Conservation (phyloP, 163 green algal genomes). For the Prototheca cutis region DNA sequence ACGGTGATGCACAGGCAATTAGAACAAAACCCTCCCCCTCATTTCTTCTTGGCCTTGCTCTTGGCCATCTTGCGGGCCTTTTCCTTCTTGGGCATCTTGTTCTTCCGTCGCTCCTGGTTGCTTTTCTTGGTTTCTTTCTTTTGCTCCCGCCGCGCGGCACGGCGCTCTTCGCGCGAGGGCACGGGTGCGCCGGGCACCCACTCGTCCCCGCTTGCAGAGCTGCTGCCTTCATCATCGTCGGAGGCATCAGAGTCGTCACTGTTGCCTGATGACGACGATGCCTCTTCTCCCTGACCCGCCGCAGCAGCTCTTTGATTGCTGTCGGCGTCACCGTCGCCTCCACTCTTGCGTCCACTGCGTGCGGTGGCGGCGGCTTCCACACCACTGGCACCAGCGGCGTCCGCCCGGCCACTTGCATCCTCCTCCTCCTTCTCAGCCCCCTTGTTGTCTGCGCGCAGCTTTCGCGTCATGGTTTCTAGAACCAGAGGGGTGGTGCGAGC, state of each 20-base stretch:
- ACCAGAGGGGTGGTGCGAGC: conserved; percentile 18
- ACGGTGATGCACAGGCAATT: not conserved
- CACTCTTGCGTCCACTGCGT: not conserved
- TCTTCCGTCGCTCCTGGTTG: conserved; percentile 71
- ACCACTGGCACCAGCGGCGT: conserved; percentile 1
- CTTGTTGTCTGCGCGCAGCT: not conserved
- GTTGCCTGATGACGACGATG: no score
- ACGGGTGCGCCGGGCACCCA: conserved; percentile 13
- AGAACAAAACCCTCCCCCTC: not conserved
- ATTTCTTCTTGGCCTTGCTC: conserved; percentile 35
- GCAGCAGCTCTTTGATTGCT: no score
- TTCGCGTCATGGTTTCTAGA: no score
- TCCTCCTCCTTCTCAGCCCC: not conserved
- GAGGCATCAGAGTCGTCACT: not conserved
- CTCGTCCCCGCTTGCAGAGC: no score
- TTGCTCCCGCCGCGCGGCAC: conserved; percentile 56
- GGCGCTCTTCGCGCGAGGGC: conserved; percentile 40
- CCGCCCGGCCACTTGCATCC: conserved; percentile 2
- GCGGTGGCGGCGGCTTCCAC: not conserved
- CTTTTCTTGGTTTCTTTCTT: conserved; percentile 80
- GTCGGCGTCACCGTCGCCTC: conserved; percentile 3
- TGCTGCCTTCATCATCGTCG: conserved; percentile 9
- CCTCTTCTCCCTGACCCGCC: no score
- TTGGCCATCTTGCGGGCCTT: conserved; percentile 66
- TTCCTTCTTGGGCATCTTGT: conserved; percentile 79